Conservation (phyloP, 2,329 filamentous ascomycete species). For the Pseudopyrenochaeta lycopersici region DNA sequence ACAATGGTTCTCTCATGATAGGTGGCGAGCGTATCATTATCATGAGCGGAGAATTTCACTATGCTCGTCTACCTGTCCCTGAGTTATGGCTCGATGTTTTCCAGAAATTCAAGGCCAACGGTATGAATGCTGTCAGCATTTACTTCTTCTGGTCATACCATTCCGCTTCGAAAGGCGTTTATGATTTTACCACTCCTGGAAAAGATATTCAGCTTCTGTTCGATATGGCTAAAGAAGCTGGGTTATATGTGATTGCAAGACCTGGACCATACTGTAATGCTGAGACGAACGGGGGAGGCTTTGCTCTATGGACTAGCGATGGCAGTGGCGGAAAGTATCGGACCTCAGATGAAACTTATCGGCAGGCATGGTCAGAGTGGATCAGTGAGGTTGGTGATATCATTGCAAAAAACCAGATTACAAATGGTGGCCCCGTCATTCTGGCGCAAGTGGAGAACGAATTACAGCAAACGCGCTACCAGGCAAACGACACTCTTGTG, state of each 20-base stretch:
- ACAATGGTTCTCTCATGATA: slow-evolving; percentile 60
- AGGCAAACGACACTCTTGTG: slow-evolving; percentile 57
- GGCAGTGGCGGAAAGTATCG: slow-evolving; percentile 56
- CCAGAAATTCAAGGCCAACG: slow-evolving; percentile 63
- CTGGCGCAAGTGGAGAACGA: slow-evolving; percentile 65
- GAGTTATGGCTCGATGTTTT: slow-evolving; percentile 65
- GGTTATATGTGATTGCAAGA: slow-evolving; percentile 61
- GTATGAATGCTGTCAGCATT: slow-evolving; percentile 61
- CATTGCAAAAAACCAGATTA: slow-evolving; percentile 61
- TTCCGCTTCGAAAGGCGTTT: slow-evolving; percentile 54
- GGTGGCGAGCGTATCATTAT: slow-evolving; percentile 60
- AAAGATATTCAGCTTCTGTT: slow-evolving; percentile 62
- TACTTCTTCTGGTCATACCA: slow-evolving; percentile 64
- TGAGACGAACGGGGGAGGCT: slow-evolving; percentile 60
- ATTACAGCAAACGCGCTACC: slow-evolving; percentile 56
- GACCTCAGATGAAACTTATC: slow-evolving; percentile 56
- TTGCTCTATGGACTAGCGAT: slow-evolving; percentile 58
- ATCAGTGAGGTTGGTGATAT: slow-evolving; percentile 57
- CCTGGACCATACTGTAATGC: slow-evolving; percentile 64
- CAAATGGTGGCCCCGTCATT: slow-evolving; percentile 61
- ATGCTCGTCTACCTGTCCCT: slow-evolving; percentile 62
- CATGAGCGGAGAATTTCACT: slow-evolving; percentile 63
- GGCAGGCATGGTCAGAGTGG: slow-evolving; percentile 59
- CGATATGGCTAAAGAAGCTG: slow-evolving; percentile 61
- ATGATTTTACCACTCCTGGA: slow-evolving; percentile 61